Base-by-base conservation (phyloP, 1,284 basidiomycete genomes). In the Malassezia nana region DNA sequence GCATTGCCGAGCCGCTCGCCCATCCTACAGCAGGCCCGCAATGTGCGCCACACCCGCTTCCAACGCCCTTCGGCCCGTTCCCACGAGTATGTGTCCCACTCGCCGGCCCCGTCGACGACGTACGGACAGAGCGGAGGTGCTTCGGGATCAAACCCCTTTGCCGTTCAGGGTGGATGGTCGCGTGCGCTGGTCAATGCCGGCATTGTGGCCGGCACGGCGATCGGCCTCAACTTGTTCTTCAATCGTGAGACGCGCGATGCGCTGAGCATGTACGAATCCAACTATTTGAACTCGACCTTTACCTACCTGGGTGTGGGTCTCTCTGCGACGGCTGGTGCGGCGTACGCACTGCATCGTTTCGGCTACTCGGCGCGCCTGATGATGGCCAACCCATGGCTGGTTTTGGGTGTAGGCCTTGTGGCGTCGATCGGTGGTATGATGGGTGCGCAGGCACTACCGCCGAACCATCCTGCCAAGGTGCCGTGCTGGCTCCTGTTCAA, bases 291-390 rank as follows among this genome's bases (percentile, higher is more conserved):
- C 68, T 81, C 83, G 45, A 86, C 82, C 48, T 91, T 91, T 79
- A 82, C 81, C 66, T 91, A 89, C 66, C 87, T 88, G 7, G 88
- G 84, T 18, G 85, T 80, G 48, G 88, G 89, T 5, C 80, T 91
- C 20, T 79, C 79, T 2, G 74, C 88, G 24, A 89, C 87, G 1
- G 87, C 86, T 1, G 73, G 83, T 16, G 82, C 81, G n/a, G 88
- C 88, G 1, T 81, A 86, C 24, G 77, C 81, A 38, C 78, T 91
- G 73, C 89, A 89, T 77, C 80, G 76, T 58, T 83, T 81, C 43
- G 89, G 89, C 0, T 72, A 82, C 51, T 83, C 85, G 8, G 82
- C 82, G 75, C 80, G 85, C 42, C 77, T 92, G 48, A 90, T 91
- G 88, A 77, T 83, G 4, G 63, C 69, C 39, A 91, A 89, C 75